These are phyloP conservation scores for Naganishia albida DNA, from an alignment of 1,284 basidiomycete genomes.

Conservation along the genomic window DNA sequence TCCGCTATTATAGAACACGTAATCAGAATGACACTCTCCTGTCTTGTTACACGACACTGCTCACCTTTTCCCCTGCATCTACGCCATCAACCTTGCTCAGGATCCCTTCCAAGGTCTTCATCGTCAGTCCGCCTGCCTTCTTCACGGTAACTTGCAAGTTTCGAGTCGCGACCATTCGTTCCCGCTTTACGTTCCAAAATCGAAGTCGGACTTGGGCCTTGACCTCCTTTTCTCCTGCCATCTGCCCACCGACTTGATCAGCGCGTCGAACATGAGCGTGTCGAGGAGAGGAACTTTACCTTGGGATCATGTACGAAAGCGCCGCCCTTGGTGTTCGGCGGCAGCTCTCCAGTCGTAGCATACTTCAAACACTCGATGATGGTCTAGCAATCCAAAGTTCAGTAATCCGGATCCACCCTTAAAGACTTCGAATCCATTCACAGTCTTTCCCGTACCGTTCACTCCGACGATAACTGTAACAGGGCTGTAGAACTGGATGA, in stretches of 20 bases:
- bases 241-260: conserved; percentile 55
- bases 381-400: conserved; percentile 57
- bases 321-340: conserved; percentile 95
- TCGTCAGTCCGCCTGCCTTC: conserved; percentile 80
- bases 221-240: conserved; percentile 97
- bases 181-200: conserved; percentile 84
- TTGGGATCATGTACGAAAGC: conserved; percentile 98
- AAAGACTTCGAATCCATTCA: conserved; percentile 40
- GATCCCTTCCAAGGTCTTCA: conserved; percentile 97
- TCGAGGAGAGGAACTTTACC: conserved; percentile 39
- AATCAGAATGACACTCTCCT: not conserved
- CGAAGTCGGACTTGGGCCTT: conserved; percentile 96
- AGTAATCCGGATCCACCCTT: not conserved
- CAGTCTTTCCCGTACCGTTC: conserved; percentile 97
- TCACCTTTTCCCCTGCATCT: conserved; percentile 71
- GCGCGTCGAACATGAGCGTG: not conserved
- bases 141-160: conserved; percentile 92
- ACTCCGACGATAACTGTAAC: conserved; percentile 98
- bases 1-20: conserved; percentile 60
- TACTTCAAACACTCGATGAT: conserved; percentile 99
- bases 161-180: conserved; percentile 87
- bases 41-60: conserved; percentile 12
- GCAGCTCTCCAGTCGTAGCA: conserved; percentile 95
- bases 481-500: conserved; percentile 96
- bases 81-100: conserved; percentile 68